Evolutionary conservation across 345 rosid genomes (phyloP).

Genomic region (Eucalyptus brandiana): DNA sequence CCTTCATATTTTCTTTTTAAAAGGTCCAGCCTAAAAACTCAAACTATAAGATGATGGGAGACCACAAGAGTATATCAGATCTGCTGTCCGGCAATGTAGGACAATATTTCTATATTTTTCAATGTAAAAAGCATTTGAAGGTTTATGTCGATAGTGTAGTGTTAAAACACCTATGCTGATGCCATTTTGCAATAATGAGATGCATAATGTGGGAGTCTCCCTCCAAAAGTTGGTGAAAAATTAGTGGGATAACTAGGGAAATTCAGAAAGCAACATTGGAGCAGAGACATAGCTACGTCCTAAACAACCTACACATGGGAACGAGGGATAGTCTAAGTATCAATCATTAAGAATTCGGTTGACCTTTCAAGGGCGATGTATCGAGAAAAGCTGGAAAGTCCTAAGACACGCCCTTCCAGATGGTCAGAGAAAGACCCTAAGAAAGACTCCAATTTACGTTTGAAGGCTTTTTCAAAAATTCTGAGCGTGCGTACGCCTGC

Average conservation of each 20-base stretch:
- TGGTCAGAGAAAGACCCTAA: neutral
- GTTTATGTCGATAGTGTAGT: neutral
- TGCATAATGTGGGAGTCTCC: neutral
- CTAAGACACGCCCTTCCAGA: neutral
- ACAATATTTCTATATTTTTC: neutral
- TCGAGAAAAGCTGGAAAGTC: neutral
- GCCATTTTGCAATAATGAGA: neutral
- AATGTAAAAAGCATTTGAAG: neutral
- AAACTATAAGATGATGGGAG: neutral
- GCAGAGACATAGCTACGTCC: neutral
- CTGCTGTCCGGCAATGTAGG: fast-evolving
- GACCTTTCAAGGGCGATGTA: neutral
- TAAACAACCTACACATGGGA: neutral
- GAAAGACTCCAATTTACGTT: neutral
- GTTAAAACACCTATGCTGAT: neutral
- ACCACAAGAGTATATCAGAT: neutral
- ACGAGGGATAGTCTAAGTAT: neutral
- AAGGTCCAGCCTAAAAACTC: neutral
- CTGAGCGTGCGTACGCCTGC: neutral
- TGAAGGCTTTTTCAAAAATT: neutral
- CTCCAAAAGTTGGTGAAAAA: neutral
- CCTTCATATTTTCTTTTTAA: neutral
- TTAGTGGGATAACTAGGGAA: neutral
- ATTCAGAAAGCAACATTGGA: neutral
- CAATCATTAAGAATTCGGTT: neutral